Evolutionary conservation across 129 eudicot species (phyloP).

Genomic region (Dittrichia graveolens): DNA sequence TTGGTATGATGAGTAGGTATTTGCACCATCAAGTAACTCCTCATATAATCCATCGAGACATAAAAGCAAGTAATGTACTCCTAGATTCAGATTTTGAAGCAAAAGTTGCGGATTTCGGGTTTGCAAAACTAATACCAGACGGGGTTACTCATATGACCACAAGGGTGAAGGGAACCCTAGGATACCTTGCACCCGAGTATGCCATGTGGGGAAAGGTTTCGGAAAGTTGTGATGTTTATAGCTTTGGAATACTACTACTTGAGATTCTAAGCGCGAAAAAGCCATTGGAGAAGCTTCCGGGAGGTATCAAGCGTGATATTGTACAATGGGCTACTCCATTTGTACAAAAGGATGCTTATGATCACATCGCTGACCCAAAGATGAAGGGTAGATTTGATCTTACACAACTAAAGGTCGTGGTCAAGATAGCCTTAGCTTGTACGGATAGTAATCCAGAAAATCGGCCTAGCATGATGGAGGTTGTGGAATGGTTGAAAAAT

Average conservation of each 20-base stretch:
- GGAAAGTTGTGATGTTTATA: slow-evolving; percentile 79
- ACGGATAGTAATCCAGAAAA: slow-evolving; percentile 61
- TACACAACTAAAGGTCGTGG: slow-evolving; percentile 43
- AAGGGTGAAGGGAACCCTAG: slow-evolving; percentile 78
- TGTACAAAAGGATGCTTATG: slow-evolving; percentile 55
- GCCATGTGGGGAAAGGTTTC: slow-evolving; percentile 94
- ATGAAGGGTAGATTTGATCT: slow-evolving; percentile 61
- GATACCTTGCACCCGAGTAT: slow-evolving; percentile 86
- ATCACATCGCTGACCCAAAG: slow-evolving; percentile 65
- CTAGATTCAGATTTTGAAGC: slow-evolving; percentile 66
- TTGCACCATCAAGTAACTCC: slow-evolving; percentile 82
- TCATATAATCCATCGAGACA: slow-evolving; percentile 85
- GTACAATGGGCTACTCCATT: slow-evolving; percentile 75
- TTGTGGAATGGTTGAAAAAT: slow-evolving; percentile 58
- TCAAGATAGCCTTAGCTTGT: slow-evolving; percentile 61
- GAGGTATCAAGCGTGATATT: slow-evolving; percentile 76
- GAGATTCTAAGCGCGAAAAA: slow-evolving; percentile 68
- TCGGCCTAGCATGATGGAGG: slow-evolving; percentile 76
- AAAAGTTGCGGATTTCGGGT: slow-evolving; percentile 90
- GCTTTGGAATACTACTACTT: slow-evolving; percentile 70
- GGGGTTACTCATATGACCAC: slow-evolving; percentile 82
- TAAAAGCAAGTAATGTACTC: slow-evolving; percentile 81
- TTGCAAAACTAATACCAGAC: slow-evolving; percentile 74
- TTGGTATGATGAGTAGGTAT: slow-evolving; percentile 47
- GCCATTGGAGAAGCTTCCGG: slow-evolving; percentile 69